Evolutionary conservation across 805 yeast genomes (phyloP), one percentile per base, ranked within the genome.

Genomic region (Saccharomycopsis selenospora): DNA sequence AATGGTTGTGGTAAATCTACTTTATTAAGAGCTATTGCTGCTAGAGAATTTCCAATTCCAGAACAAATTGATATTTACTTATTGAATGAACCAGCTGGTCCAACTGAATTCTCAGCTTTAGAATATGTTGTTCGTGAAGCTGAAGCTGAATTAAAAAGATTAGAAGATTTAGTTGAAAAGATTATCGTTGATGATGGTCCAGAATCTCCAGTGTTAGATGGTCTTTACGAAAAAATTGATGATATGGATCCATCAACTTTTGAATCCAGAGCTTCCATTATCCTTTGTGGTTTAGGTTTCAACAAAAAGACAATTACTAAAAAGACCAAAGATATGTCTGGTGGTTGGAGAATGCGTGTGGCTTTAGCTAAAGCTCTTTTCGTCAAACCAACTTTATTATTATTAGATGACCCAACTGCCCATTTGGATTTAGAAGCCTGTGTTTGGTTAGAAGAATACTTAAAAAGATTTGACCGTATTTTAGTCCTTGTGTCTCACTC

Each of bases 261-360:
- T 63, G 99, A 93, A 75, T 73, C 93, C 41, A 81, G 99, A 70
- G 99, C 99, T 49, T 95, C 99, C 47, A 73, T 89, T 57, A 93
- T 93, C 62, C 76, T 93, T 63, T 86, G 86, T 57, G 99, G 99
- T 90, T 79, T 93, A 67, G 99, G 99, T 62, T 93, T 93, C 82
- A 86, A 85, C 70, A 63, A 84, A 49, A 69, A 70, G 57, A 91
- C 98, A 49, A 91, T 93, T 63, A 75, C 77, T 65, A 93, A 93
- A 78, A 84, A 82, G 71, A 93, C 99, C 62, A 90, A 88, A 70
- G 98, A 93, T 65, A 93, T 93, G 99, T 88, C 97, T 64, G 99
- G 99, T 79, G 99, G 99, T 67, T 93, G 99, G 99, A 89, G 89
- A 76, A 93, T 93, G 99, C 88, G 99, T 73, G 99, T 93, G 54